Conservation (phyloP, 495 filamentous ascomycete species). For the Podospora anserina region DNA sequence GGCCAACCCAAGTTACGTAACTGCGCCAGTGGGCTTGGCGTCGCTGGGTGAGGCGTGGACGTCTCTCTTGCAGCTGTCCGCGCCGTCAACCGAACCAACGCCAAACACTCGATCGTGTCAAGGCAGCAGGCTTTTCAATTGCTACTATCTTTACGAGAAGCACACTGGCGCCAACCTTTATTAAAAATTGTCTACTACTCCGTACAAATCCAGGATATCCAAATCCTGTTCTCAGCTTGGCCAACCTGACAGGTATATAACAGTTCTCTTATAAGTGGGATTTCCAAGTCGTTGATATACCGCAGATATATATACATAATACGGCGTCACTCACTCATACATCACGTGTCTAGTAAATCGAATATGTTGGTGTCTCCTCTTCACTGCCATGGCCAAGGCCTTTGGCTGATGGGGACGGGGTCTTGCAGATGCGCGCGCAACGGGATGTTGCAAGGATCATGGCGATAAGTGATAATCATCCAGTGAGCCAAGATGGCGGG, state of each 20-base stretch:
- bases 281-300: background rate
- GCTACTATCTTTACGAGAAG: background rate
- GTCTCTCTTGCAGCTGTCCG: constrained; percentile 2
- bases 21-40: constrained; percentile 13
- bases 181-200: background rate
- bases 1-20: constrained; percentile 23
- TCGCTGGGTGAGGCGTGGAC: background rate
- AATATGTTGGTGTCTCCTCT: background rate
- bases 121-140: background rate
- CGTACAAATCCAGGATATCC: background rate
- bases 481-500: constrained; percentile 25
- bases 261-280: background rate
- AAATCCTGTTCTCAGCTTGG: background rate
- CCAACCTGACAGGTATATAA: background rate
- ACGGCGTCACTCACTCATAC: background rate
- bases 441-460: constrained; percentile 11
- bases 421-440: background rate
- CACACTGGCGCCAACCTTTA: background rate
- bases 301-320: background rate
- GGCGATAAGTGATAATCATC: constrained; percentile 29
- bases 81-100: background rate
- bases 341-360: background rate
- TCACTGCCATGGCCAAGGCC: background rate
- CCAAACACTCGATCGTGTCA: background rate
- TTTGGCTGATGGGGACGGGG: background rate